Evolutionary conservation across 2,329 filamentous ascomycete genomes (phyloP).

Genomic region (Epichloe scottii): DNA sequence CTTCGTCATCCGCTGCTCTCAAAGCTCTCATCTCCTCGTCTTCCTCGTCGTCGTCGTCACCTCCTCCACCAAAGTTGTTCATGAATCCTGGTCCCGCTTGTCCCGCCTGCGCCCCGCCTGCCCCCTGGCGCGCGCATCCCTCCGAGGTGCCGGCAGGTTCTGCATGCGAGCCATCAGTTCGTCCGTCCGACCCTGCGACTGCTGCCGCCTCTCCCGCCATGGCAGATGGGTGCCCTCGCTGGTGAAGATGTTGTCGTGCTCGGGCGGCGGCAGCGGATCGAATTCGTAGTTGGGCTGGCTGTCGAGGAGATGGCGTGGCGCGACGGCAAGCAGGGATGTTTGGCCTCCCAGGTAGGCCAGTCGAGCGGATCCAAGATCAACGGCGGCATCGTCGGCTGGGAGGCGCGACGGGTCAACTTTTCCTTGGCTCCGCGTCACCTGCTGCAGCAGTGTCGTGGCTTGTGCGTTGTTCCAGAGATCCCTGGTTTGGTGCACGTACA

Average conservation of each 20-base stretch:
- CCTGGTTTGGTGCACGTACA: constrained; percentile 66
- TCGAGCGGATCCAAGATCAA: constrained; percentile 46
- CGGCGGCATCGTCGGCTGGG: constrained; percentile 25
- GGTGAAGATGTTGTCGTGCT: constrained; percentile 40
- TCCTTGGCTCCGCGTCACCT: constrained; percentile 47
- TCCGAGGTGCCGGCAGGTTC: constrained; percentile 12
- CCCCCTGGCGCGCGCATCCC: constrained; percentile 6
- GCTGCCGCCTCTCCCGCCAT: constrained; percentile 22
- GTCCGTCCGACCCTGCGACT: background rate
- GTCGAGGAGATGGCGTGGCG: constrained; percentile 54
- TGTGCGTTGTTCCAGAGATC: constrained; percentile 78
- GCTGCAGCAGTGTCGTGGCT: constrained; percentile 53
- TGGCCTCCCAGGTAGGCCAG: constrained; percentile 71
- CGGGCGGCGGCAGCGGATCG: constrained; percentile 65
- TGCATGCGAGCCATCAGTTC: constrained; percentile 17
- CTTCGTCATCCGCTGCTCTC: constrained; percentile 17
- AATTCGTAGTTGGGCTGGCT: constrained; percentile 60
- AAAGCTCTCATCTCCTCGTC: constrained; percentile 16
- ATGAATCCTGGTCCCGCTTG: background rate
- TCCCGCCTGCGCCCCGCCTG: background rate
- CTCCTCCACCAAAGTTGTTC: background rate
- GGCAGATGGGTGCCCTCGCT: constrained; percentile 28
- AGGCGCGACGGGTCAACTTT: constrained; percentile 28
- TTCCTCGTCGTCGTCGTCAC: constrained; percentile 12
- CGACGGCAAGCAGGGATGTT: constrained; percentile 53